These are phyloP conservation scores for Dioszegia aurantiaca DNA, from an alignment of 768 basidiomycete genomes.

Conservation along the genomic window DNA sequence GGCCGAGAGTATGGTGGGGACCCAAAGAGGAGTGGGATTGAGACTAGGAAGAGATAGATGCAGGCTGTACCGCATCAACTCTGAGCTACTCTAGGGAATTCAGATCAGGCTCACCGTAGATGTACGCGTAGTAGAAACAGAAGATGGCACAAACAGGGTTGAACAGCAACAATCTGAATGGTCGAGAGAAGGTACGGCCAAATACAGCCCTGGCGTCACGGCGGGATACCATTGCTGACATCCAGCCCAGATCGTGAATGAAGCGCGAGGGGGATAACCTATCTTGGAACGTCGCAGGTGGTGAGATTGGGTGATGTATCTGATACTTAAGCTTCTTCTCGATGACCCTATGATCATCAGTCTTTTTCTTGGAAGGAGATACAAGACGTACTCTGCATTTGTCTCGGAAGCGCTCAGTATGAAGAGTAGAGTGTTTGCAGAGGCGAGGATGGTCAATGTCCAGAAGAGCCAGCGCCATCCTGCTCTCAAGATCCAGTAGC, in stretches of 20 bases:
- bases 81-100: too few species aligned
- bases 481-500: conserved; percentile 40
- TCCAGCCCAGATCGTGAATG: conserved; percentile 38
- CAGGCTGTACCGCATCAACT: conserved; percentile 23
- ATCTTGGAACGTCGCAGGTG: conserved; percentile 8
- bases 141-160: conserved; percentile 46
- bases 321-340: conserved; percentile 39
- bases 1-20: conserved; percentile 31
- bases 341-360: conserved; percentile 26
- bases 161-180: conserved; percentile 38
- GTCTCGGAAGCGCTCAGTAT: conserved; percentile 37
- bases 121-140: conserved; percentile 43
- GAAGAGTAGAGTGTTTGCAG: conserved; percentile 29
- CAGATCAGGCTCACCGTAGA: conserved; percentile 42
- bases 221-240: conserved; percentile 40
- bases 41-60: conserved; percentile 47
- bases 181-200: conserved; percentile 37
- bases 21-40: conserved; percentile 39
- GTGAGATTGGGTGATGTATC: conserved; percentile 18
- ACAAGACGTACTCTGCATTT: conserved; percentile 43
- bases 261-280: conserved; percentile 18
- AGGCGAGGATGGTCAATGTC: conserved; percentile 32
- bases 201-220: conserved; percentile 34
- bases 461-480: conserved; percentile 47
- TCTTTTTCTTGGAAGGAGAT: background rate